Evolutionary conservation across 1,139 yeast species (phyloP).

Genomic region (Scheffersomyces parashehatae): DNA sequence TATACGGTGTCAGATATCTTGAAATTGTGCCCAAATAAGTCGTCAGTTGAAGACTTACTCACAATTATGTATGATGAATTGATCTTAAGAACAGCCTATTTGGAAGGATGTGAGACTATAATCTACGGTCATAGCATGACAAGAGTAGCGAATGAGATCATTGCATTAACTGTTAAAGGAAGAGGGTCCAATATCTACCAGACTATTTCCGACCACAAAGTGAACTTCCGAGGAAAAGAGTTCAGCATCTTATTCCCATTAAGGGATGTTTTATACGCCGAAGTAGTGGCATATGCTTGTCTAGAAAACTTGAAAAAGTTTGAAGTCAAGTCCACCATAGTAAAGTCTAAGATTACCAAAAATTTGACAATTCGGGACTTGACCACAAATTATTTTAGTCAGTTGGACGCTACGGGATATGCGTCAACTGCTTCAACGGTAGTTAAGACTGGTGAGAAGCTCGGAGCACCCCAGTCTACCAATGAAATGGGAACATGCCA

Average conservation of each 20-base stretch:
- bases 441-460: slow-evolving; percentile 82
- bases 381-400: slow-evolving; percentile 69
- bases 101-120: slow-evolving; percentile 52
- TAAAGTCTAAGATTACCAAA: slow-evolving; percentile 47
- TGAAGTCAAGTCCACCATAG: slow-evolving; percentile 21
- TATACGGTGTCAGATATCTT: slow-evolving; percentile 28
- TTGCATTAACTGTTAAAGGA: slow-evolving; percentile 86
- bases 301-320: slow-evolving; percentile 31
- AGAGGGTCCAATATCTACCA: slow-evolving; percentile 71
- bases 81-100: slow-evolving; percentile 48
- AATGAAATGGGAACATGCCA: slow-evolving; percentile 36
- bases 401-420: slow-evolving; percentile 72
- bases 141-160: slow-evolving; percentile 72
- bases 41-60: slow-evolving; percentile 64
- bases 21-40: slow-evolving; percentile 44
- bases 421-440: slow-evolving; percentile 94
- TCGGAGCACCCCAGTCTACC: slow-evolving; percentile 52
- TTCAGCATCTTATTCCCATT: slow-evolving; percentile 64
- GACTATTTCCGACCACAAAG: slow-evolving; percentile 47
- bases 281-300: slow-evolving; percentile 55
- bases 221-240: slow-evolving; percentile 25
- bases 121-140: slow-evolving; percentile 83
- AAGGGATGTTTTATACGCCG: slow-evolving; percentile 70
- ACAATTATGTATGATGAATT: slow-evolving; percentile 51
- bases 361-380: slow-evolving; percentile 81